Percentiles rank a stretch among this genome's conserved stretches.
Conservation (phyloP, 2,329 filamentous ascomycete species). For the Botrytis fabae region DNA sequence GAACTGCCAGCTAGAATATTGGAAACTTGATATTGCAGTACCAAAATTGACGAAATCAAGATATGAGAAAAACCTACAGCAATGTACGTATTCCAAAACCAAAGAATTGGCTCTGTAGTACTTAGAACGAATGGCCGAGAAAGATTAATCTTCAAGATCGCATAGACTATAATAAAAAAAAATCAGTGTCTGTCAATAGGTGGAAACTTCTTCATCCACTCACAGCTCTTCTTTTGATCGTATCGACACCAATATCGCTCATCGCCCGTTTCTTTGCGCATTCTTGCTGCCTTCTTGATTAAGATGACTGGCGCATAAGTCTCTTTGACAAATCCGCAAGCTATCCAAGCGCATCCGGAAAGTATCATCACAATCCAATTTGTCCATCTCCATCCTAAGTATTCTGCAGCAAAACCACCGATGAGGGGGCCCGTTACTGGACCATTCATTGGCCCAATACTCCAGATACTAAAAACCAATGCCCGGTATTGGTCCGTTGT, state of each 20-base stretch:
- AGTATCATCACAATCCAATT: constrained; percentile 80
- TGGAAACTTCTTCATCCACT: not conserved
- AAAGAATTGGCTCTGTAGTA: constrained; percentile 77
- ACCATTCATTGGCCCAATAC: constrained; percentile 81
- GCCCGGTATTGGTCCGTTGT: constrained; percentile 78
- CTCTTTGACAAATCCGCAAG: constrained; percentile 65
- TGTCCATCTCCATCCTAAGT: constrained; percentile 85
- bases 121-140: constrained; percentile 76
- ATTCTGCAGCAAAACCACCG: constrained; percentile 76
- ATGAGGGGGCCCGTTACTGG: constrained; percentile 66
- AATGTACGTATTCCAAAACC: constrained; percentile 69
- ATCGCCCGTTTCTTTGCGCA: constrained; percentile 69
- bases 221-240: constrained; percentile 26
- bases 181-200: constrained; percentile 13
- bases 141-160: constrained; percentile 72
- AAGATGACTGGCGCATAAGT: constrained; percentile 75
- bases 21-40: not conserved
- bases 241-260: constrained; percentile 77
- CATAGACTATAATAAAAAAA: constrained; percentile 52
- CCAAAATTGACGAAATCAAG: not conserved
- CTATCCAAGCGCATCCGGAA: constrained; percentile 58
- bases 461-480: constrained; percentile 80
- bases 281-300: constrained; percentile 61
- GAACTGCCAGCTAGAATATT: not conserved
- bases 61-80: constrained; percentile 44